phyloP scores from a whole-genome alignment of 2,329 filamentous ascomycete species.

The Coleophoma cylindrospora region DNA sequence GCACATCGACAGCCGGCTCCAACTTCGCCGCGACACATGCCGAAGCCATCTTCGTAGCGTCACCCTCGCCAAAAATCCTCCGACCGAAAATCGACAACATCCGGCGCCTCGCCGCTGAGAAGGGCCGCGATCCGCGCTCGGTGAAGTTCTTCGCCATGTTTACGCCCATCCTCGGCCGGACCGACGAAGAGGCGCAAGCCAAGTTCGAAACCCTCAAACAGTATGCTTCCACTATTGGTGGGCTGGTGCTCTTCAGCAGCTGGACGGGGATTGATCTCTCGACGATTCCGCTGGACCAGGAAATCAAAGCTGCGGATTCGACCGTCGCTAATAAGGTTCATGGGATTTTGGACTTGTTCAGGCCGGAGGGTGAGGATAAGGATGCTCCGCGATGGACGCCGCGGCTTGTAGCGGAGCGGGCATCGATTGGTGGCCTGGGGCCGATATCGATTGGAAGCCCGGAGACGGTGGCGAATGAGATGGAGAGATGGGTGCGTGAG shows the following conservation, averaged over 20 bases:
- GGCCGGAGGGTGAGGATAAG: conserved; percentile 25
- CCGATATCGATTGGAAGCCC: background rate
- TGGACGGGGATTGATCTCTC: conserved; percentile 65
- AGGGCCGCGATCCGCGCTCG: conserved; percentile 48
- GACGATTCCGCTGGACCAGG: conserved; percentile 50
- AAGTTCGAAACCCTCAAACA: background rate
- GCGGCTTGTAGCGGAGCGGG: conserved; percentile 42
- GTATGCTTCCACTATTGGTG: conserved; percentile 19
- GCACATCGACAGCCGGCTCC: conserved; percentile 61
- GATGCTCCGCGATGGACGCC: conserved; percentile 63
- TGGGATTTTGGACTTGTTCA: conserved; percentile 40
- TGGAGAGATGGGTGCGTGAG: conserved; percentile 64
- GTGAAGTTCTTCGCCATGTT: conserved; percentile 66
- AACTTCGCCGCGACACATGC: conserved; percentile 62
- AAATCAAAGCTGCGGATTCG: conserved; percentile 31
- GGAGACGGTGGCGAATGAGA: conserved; percentile 33
- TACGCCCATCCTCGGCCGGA: conserved; percentile 59
- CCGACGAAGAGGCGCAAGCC: conserved; percentile 42
- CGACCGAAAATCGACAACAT: conserved; percentile 57
- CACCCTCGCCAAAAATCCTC: conserved; percentile 54
- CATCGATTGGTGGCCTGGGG: conserved; percentile 1
- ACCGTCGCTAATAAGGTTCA: conserved; percentile 18
- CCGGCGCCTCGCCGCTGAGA: conserved; percentile 42
- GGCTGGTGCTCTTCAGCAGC: conserved; percentile 64
- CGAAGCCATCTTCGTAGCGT: conserved; percentile 63